Evolutionary conservation across 1,139 yeast genomes (phyloP), one percentile per base, ranked within the genome.

Genomic region (Pichia sp.): DNA sequence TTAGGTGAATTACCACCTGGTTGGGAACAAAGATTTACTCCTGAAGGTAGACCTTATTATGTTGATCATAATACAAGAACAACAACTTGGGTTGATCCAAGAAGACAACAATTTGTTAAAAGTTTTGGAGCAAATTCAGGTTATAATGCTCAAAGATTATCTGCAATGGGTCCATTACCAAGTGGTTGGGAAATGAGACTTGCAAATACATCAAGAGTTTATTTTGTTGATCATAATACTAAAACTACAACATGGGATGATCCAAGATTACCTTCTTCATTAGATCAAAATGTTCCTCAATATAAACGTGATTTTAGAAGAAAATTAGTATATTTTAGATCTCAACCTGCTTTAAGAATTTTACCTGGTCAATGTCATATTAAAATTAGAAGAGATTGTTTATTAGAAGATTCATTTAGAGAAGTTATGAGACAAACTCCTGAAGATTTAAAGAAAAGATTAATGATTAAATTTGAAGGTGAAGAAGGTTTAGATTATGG

Each of bases 141-240:
- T 13, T 86, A 89, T 51, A 96, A 88, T 66, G 97, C 93, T 56
- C 98, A 91, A 66, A 96, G 98, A 25, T 96, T 91, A n/a, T 84
- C 95, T 39, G 97, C 93, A 63, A 74, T 91, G 62, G 98, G 98
- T 10, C 98, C 98, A 41, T 72, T 91, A 57, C 99, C 99, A 40
- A 80, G 91, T 40, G 99, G 99, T 41, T 91, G 99, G 99, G 99
- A 91, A 69, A 91, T 91, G 99, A 83, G 99, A 65, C 76, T 93
- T 59, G 93, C 99, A 37, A 91, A 89, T 64, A 91, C 98, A 2
- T 96, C 98, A 16, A 78, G 99, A 62, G 98, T 93, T 20, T 91
- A 91, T 64, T 91, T 91, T 64, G 99, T 91, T 50, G 99, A 91
- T 65, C 99, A 91, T 69, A 91, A 91, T 65, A 91, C 99, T 35